phyloP scores from a whole-genome alignment of 2,329 filamentous ascomycete species.

The Trichoderma afroharzianum region DNA sequence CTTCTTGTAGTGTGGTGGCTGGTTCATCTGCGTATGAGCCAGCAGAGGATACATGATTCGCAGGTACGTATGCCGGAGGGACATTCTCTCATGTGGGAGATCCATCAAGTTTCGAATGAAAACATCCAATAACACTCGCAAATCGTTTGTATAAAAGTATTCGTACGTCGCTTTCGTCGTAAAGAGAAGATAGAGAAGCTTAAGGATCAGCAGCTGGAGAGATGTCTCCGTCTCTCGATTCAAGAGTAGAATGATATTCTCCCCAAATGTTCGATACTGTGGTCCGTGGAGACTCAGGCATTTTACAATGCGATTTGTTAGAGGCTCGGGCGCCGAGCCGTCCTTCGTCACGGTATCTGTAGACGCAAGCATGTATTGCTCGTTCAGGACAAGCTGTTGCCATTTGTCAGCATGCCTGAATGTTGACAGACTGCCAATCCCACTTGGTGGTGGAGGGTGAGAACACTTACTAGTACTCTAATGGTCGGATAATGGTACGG shows the following conservation, averaged over 20 bases:
- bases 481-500: conserved; percentile 97
- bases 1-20: conserved; percentile 86
- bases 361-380: conserved; percentile 89
- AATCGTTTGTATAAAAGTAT: conserved; percentile 98
- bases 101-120: conserved; percentile 97
- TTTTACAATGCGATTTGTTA: conserved; percentile 94
- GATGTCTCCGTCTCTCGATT: conserved; percentile 95
- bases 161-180: conserved; percentile 89
- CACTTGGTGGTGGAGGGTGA: not conserved
- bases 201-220: conserved; percentile 91
- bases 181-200: conserved; percentile 91
- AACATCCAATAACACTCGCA: conserved; percentile 90
- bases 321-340: conserved; percentile 41
- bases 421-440: not conserved
- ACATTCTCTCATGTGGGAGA: conserved; percentile 74
- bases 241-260: conserved; percentile 91
- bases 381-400: conserved; percentile 81
- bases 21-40: conserved; percentile 83
- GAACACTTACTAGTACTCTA: conserved; percentile 70
- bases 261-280: conserved; percentile 88
- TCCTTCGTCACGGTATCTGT: conserved; percentile 47
- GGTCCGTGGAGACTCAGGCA: conserved; percentile 77
- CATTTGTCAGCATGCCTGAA: conserved; percentile 20
- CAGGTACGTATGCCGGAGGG: conserved; percentile 87
- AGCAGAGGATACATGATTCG: conserved; percentile 88